Evolutionary conservation across 805 yeast genomes (phyloP), one percentile per base, ranked within the genome.

Genomic region (Candida tammaniensis): DNA sequence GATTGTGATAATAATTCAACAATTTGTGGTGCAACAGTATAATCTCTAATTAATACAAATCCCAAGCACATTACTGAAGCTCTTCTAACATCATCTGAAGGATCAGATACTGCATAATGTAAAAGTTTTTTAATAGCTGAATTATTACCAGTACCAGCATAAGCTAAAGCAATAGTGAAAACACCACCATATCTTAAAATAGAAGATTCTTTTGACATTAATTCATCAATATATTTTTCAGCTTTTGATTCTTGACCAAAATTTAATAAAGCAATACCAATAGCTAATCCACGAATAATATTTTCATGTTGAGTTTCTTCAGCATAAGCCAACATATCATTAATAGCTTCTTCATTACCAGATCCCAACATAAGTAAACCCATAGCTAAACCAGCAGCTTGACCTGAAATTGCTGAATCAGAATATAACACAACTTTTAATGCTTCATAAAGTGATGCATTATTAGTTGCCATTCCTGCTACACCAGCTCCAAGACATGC

Each of bases 291-390:
- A 58, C 98, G 84, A 32, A 87, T 82, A 40, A 93, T 91, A 49
- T 86, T 88, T 60, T 89, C 97, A 64, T 93, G 98, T 58, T 86
- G 89, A 13, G 98, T 91, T 54, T 89, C 97, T 56, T 83, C 83
- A 3, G 98, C 96, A 59, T 88, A 91, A 2, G 84, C 75, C 35
- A 86, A 66, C 95, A 93, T 85, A 54, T 88, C 97, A 37, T 74
- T 71, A 27, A 70, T 61, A 7, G 86, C 86, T 24, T 66, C 64
- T 45, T 76, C 76, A 45, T 81, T 69, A 37, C 93, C 94, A 4
- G 95, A 81, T 16, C 98, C 98, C 40, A 91, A 74, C 96, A 86
- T 86, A 10, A 86, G 87, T 46, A 93, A 74, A 43, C 98, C 98
- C 93, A 93, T 88, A 22, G 93, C 87, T 46, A 91, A 70, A 28